Evolutionary conservation across 768 basidiomycete genomes (phyloP).

Genomic region (Lactarius psammicola): DNA sequence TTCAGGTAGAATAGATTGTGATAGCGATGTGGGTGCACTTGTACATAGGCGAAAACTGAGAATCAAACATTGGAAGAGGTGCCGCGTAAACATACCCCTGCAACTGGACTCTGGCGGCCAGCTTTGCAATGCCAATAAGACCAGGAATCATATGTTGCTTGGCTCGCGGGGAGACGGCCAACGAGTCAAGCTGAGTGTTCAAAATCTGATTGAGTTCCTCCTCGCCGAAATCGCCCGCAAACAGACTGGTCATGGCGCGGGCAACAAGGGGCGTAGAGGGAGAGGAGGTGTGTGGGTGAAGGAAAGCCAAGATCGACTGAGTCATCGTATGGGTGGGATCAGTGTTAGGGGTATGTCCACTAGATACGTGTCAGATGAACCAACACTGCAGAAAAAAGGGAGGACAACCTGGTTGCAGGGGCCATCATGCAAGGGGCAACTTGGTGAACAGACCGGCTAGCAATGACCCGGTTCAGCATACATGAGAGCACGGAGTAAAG

Average conservation of each 20-base stretch:
- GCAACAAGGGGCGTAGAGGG: neutral
- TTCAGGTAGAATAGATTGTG: no score
- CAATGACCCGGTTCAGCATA: no score
- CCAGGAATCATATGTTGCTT: slow-evolving; percentile 3
- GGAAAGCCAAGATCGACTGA: neutral
- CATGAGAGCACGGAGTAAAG: no score
- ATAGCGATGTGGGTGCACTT: neutral
- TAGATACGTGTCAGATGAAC: no score
- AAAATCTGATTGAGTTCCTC: neutral
- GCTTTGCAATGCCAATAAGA: neutral
- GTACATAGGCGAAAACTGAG: neutral
- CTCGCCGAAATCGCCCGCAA: neutral
- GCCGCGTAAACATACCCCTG: neutral
- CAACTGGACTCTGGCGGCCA: neutral
- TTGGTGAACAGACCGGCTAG: no score
- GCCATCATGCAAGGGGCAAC: no score
- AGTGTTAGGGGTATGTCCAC: no score
- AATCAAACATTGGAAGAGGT: no score
- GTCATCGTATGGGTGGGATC: neutral
- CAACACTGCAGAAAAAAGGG: no score
- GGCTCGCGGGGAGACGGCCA: slow-evolving; percentile 5
- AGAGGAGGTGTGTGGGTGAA: slow-evolving; percentile 8
- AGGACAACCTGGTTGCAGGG: no score
- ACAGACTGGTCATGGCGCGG: neutral
- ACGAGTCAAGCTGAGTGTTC: neutral